Evolutionary conservation across 2,329 filamentous ascomycete species (phyloP).

Genomic region (Gaeumannomyces tritici): DNA sequence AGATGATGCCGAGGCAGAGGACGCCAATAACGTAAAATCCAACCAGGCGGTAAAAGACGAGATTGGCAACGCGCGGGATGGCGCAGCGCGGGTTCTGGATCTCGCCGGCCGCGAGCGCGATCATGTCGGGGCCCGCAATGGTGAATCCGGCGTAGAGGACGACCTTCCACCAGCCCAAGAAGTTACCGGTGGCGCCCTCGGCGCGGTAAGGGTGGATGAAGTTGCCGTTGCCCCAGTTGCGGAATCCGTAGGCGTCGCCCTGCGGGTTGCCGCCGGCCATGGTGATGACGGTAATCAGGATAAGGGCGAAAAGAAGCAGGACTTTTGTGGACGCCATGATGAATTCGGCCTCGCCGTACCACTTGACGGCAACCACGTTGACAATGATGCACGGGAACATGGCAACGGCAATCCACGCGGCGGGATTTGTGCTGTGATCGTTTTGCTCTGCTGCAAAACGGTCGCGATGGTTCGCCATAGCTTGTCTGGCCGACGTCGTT

Average conservation of each 20-base stretch:
- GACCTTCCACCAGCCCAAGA: conserved; percentile 5
- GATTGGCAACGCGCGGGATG: conserved; percentile 67
- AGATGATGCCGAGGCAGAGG: conserved; percentile 67
- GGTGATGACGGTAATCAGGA: conserved; percentile 9
- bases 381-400: conserved; percentile 29
- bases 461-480: conserved; percentile 34
- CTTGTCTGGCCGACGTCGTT: no score
- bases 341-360: conserved; percentile 27
- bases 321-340: conserved; percentile 14
- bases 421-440: conserved; percentile 29
- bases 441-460: conserved; percentile 35
- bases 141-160: conserved; percentile 6
- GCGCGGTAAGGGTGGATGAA: conserved; percentile 3
- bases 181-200: conserved; percentile 2
- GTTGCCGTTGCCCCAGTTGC: conserved; percentile 7
- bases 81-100: conserved; percentile 71
- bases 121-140: conserved; percentile 7
- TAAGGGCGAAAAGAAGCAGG: conserved; percentile 7
- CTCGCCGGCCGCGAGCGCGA: conserved; percentile 51
- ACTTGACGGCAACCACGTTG: conserved; percentile 25
- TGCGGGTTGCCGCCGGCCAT: conserved; percentile 3
- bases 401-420: conserved; percentile 34
- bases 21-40: conserved; percentile 72
- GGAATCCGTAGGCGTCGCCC: conserved; percentile 7
- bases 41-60: conserved; percentile 74